phyloP scores from a whole-genome alignment of 495 filamentous ascomycete genomes.

The Pseudevernia furfuracea region DNA sequence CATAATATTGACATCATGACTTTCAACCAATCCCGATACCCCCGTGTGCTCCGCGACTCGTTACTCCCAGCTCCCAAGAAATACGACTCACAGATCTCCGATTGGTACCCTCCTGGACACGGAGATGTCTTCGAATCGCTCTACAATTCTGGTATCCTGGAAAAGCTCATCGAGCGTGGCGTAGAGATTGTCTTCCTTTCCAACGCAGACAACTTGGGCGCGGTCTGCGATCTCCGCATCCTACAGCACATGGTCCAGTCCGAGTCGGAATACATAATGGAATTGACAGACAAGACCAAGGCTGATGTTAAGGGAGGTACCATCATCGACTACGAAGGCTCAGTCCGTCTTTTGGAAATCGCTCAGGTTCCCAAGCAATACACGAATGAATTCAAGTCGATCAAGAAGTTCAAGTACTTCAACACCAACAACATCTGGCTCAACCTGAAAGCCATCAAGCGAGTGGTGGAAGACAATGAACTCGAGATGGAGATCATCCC shows the following conservation, averaged over 20 bases:
- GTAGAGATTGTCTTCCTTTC: slow-evolving; percentile 98
- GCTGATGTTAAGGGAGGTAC: slow-evolving; percentile 99
- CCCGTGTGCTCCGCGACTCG: slow-evolving; percentile 95
- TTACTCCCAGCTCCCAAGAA: slow-evolving; percentile 91
- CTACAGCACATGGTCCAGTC: slow-evolving; percentile 98
- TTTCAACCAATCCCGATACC: slow-evolving; percentile 99
- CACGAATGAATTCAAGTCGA: slow-evolving; percentile 99
- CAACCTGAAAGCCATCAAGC: slow-evolving; percentile 95
- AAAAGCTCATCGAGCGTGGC: slow-evolving; percentile 87
- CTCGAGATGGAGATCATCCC: slow-evolving; percentile 99
- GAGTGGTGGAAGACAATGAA: slow-evolving; percentile 96
- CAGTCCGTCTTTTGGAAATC: slow-evolving; percentile 93
- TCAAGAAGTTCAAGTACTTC: slow-evolving; percentile 99
- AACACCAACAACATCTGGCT: slow-evolving; percentile 99
- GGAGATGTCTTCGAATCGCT: slow-evolving; percentile 99
- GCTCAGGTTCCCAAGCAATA: slow-evolving; percentile 99
- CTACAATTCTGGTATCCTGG: slow-evolving; percentile 97
- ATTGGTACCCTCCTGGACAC: slow-evolving; percentile 99
- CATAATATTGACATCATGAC: slow-evolving; percentile 99
- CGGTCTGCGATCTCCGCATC: slow-evolving; percentile 94
- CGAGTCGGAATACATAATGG: slow-evolving; percentile 97
- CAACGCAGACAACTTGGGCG: slow-evolving; percentile 97
- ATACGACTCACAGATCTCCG: slow-evolving; percentile 77
- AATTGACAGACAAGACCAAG: slow-evolving; percentile 99
- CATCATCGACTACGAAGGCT: slow-evolving; percentile 98